A percentile compares a stretch with the other conserved stretches of the same genome.
phyloP scores from a whole-genome alignment of 139 green algal species.

The Gonium pectorale region DNA sequence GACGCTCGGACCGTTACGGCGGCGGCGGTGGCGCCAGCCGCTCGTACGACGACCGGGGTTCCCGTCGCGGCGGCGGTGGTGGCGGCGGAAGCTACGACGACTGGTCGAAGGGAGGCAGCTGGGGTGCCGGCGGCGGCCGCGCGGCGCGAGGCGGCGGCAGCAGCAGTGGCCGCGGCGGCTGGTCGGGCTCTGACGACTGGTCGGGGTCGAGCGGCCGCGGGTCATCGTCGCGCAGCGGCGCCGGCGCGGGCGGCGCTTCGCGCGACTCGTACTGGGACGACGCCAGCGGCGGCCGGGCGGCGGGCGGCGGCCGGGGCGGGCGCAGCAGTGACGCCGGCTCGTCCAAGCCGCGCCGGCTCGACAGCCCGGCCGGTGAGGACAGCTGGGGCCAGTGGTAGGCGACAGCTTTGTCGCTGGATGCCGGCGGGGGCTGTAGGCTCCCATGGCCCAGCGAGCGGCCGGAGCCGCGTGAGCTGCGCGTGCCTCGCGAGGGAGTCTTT shows the following conservation, averaged over 20 bases:
- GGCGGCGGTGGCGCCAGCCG: slow-evolving; percentile 1
- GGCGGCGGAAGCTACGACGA: slow-evolving; percentile 1
- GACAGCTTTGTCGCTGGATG: neutral
- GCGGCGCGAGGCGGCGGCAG: neutral
- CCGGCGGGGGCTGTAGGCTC: neutral
- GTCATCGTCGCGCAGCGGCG: no score
- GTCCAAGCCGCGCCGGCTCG: neutral
- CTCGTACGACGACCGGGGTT: neutral
- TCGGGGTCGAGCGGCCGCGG: neutral
- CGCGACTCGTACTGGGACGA: no score
- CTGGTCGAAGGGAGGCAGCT: neutral
- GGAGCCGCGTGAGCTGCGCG: neutral
- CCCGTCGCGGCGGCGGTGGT: neutral
- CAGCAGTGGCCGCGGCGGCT: neutral
- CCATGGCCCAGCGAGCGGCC: neutral
- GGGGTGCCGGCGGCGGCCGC: neutral
- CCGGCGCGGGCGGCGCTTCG: no score
- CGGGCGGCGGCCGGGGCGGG: no score
- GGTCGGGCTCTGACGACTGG: neutral
- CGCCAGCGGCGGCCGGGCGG: neutral
- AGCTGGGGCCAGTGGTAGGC: slow-evolving; percentile 41
- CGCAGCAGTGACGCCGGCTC: no score
- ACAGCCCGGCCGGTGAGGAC: neutral
- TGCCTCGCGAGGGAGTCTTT: neutral
- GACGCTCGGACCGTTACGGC: neutral